Conservation (phyloP, 495 filamentous ascomycete genomes). For the Aspergillus baeticus region DNA sequence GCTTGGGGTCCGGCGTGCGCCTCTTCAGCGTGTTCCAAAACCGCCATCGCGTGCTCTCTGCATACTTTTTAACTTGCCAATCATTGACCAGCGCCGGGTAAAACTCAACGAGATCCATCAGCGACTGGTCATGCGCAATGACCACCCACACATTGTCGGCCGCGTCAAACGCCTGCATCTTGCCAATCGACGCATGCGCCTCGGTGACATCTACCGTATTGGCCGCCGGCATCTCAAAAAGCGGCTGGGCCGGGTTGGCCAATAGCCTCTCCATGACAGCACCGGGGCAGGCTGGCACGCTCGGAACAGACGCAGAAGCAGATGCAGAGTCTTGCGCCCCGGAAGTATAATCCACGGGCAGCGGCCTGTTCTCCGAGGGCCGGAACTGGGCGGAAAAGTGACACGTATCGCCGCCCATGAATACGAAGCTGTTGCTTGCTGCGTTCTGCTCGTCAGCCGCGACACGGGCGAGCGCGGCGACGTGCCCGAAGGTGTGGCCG, state of each 20-base stretch:
- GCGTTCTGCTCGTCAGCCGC: no score
- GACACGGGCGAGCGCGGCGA: slow-evolving; percentile 54
- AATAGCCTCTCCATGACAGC: neutral
- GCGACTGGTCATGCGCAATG: neutral
- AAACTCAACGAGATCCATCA: neutral
- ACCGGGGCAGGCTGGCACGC: neutral
- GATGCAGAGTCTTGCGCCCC: neutral
- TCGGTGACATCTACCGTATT: neutral
- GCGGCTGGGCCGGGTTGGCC: neutral
- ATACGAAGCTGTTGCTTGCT: slow-evolving; percentile 51
- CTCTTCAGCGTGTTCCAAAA: neutral
- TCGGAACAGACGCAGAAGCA: no score
- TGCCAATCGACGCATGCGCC: neutral
- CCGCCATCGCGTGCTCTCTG: neutral
- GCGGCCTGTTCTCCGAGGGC: neutral
- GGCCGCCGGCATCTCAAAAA: neutral
- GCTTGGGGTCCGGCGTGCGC: neutral
- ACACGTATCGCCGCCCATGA: slow-evolving; percentile 51
- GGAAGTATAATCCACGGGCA: neutral
- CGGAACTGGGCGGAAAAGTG: slow-evolving; percentile 23
- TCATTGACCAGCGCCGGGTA: neutral
- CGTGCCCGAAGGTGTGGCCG: slow-evolving; percentile 41
- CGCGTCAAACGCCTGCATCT: neutral
- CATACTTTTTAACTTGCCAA: neutral
- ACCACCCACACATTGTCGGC: neutral